Base-by-base conservation (phyloP, 228 moss, liverwort and hornwort species). In the Sphagnum magellanicum region DNA sequence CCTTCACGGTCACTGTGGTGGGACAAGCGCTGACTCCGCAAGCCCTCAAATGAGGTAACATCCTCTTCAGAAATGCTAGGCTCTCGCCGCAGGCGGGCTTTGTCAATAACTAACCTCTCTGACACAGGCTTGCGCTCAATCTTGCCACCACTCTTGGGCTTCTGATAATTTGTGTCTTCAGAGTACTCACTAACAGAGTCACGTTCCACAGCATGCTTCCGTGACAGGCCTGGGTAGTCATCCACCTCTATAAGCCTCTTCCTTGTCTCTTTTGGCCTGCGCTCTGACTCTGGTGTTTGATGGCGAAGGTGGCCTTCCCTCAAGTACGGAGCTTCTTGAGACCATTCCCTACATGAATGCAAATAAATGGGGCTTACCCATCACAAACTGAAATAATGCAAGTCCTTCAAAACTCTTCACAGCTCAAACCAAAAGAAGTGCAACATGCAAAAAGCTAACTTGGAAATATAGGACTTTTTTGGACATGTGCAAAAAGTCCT, bases 271-370 rank as follows among this genome's bases (percentile, higher is more conserved):
- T 84, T 84, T 61, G 78, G 78, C 77, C 91, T 85, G 71, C 84
- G 78, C 53, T 97, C 96, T 63, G 85, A 75, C 16, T 97, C 96
- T 65, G 83, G 84, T 17, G 93, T 91, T 72, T 81, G 88, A 66
- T 81, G 84, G 55, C 76, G 88, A 70, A 79, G 70, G 63, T 81
- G 81, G 51, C 80, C 84, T 59, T 91, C 93, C 75, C 91, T 88
- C 6, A 78, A 65, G 75, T 79, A 89, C 46, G 89, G 76, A 49
- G 76, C 83, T 71, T 89, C 96, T 60, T 88, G 87, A 61, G 92
- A 89, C 93, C 93, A 91, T 50, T 93, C 89, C 85, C 96, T 97
- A 59, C 74, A 70, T 32, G 32, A 32, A 32, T 32, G 32, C 32
- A 32, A 32, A 32, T 32, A 32, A 32, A 32, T 32, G 32, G 32